phyloP scores from a whole-genome alignment of 805 yeast species.

The Yarrowia divulgata region DNA sequence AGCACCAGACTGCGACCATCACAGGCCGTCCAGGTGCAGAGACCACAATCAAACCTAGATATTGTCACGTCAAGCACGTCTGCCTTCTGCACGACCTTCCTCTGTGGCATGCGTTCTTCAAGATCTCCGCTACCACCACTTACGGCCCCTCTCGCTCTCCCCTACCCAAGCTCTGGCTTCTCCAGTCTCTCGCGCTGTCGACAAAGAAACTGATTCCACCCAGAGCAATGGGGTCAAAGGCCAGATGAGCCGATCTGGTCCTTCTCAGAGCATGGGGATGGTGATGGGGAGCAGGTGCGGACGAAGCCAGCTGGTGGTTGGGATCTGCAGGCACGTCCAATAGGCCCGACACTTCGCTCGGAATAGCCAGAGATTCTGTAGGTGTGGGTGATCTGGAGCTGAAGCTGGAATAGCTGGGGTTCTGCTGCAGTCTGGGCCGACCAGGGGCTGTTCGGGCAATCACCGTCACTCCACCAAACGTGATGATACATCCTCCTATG shows the following conservation, averaged over 20 bases:
- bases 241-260: conserved; percentile 16
- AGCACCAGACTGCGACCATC: too few relatives aligned
- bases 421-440: conserved; percentile 21
- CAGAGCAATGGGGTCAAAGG: conserved; percentile 9
- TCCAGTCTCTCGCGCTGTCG: conserved; percentile 11
- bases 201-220: conserved; percentile 20
- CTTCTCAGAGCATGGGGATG: conserved; percentile 15
- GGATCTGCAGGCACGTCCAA: conserved; percentile 9
- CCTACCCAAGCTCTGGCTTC: conserved; percentile 7
- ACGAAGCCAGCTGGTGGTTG: conserved; percentile 7
- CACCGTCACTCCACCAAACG: conserved; percentile 23
- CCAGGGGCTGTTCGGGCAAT: conserved; percentile 18
- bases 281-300: conserved; percentile 16
- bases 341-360: conserved; percentile 14
- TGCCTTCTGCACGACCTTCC: too few relatives aligned
- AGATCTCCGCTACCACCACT: too few relatives aligned
- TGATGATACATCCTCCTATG: conserved; percentile 23
- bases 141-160: conserved; percentile 1
- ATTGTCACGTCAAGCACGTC: too few relatives aligned
- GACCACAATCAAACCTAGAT: too few relatives aligned
- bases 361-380: conserved; percentile 19
- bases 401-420: conserved; percentile 12
- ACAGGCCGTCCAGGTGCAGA: too few relatives aligned
- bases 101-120: too few relatives aligned
- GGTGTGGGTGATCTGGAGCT: conserved; percentile 1